Conservation (phyloP, 2,329 filamentous ascomycete species). For the Phaeosphaeria sp. region DNA sequence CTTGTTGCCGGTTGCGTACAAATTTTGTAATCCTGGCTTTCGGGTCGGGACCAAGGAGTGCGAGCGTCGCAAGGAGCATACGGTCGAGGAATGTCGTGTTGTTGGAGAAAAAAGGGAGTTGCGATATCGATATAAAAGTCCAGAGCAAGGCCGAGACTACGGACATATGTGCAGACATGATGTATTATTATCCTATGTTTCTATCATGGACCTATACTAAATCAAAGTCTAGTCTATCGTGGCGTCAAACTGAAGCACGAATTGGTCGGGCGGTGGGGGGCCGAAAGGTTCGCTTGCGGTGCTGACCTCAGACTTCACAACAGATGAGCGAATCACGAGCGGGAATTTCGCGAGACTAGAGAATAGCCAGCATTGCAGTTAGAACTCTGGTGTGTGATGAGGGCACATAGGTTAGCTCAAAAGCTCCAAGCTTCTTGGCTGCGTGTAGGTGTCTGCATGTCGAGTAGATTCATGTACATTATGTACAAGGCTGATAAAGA, state of each 20-base stretch:
- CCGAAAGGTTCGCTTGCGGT: background rate
- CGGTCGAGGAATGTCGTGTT: too few relatives aligned
- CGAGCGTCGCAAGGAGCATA: background rate
- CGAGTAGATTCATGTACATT: background rate
- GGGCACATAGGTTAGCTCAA: background rate
- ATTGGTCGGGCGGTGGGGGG: background rate
- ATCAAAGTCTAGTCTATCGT: background rate
- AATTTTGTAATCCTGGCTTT: background rate
- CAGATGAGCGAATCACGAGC: background rate
- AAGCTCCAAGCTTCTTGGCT: background rate
- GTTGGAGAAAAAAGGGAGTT: background rate
- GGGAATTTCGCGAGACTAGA: background rate
- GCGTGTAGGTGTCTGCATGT: background rate
- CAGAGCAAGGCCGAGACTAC: background rate
- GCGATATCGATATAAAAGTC: constrained; percentile 8
- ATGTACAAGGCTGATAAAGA: background rate
- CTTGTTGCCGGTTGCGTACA: background rate
- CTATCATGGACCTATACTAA: background rate
- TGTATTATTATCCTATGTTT: background rate
- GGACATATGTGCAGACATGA: background rate
- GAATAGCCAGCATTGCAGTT: background rate
- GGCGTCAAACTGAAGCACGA: background rate
- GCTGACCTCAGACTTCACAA: background rate
- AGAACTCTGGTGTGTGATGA: background rate
- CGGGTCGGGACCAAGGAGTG: background rate